Evolutionary conservation across 2,329 filamentous ascomycete genomes (phyloP).

Genomic region (Xylariaceae sp.): DNA sequence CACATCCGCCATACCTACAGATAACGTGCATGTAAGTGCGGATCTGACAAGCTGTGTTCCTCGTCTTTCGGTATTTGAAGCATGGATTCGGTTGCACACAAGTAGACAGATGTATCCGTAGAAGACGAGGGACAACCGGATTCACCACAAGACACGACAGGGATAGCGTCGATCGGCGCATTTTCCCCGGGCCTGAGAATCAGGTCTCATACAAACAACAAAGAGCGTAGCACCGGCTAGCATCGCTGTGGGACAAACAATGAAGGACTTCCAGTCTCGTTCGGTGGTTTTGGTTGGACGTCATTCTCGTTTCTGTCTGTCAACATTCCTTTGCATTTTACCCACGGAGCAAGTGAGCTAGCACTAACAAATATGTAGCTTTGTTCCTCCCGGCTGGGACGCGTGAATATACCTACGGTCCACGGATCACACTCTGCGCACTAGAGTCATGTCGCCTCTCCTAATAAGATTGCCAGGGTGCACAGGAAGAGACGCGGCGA

Average conservation of each 20-base stretch:
- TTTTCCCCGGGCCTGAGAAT: constrained; percentile 27
- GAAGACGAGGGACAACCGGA: constrained; percentile 2
- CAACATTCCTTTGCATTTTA: too few relatives aligned
- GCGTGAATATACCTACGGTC: not conserved
- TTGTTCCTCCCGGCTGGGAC: not conserved
- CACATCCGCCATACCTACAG: too few relatives aligned
- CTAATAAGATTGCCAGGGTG: constrained; percentile 12
- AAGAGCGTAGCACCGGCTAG: constrained; percentile 17
- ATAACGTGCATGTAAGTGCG: too few relatives aligned
- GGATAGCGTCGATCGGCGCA: constrained; percentile 32
- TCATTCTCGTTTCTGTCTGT: too few relatives aligned
- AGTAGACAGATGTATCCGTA: not conserved
- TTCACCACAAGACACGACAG: constrained; percentile 18
- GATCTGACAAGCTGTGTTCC: not conserved
- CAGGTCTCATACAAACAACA: constrained; percentile 28
- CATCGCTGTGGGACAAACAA: not conserved
- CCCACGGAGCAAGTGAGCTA: too few relatives aligned
- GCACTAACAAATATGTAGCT: not conserved
- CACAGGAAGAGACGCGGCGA: constrained; percentile 8
- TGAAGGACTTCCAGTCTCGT: not conserved
- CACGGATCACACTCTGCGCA: not conserved
- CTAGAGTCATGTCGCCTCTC: not conserved
- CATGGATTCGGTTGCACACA: not conserved
- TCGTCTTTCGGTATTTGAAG: constrained; percentile 17
- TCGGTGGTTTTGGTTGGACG: not conserved